These are phyloP conservation scores for Neurospora sp. DNA, from an alignment of 495 filamentous ascomycete species.

Conservation along the genomic window DNA sequence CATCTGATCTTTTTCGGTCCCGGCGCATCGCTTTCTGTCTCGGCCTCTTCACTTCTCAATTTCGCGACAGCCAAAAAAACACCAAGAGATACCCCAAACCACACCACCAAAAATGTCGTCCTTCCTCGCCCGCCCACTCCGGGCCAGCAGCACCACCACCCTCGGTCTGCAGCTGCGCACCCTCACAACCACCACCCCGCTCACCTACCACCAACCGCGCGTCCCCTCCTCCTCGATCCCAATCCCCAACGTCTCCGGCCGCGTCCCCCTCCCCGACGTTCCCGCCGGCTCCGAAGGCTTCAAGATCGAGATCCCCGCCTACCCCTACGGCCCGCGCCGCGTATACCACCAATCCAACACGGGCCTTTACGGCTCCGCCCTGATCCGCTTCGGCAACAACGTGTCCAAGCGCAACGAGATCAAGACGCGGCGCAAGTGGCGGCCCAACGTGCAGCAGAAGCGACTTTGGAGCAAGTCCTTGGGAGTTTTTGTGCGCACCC, in stretches of 20 bases:
- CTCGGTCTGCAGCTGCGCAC: not conserved
- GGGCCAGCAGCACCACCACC: not conserved
- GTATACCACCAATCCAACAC: constrained; percentile 81
- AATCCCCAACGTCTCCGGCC: constrained; percentile 27
- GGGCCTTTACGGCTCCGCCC: constrained; percentile 70
- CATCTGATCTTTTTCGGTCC: not conserved
- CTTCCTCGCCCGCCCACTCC: constrained; percentile 10
- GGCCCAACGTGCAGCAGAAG: constrained; percentile 76
- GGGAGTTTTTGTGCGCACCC: constrained; percentile 53
- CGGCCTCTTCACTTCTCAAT: not conserved
- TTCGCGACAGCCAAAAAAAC: not conserved
- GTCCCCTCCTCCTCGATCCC: constrained; percentile 30
- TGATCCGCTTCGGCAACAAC: constrained; percentile 85
- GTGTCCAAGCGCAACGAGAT: constrained; percentile 66
- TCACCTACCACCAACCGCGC: constrained; percentile 13
- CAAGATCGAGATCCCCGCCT: constrained; percentile 47
- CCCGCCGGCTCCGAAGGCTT: constrained; percentile 25
- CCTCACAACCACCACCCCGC: constrained; percentile 2
- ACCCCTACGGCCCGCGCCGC: constrained; percentile 72
- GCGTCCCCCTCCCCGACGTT: constrained; percentile 32
- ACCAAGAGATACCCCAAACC: constrained; percentile 6
- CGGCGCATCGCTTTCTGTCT: not conserved
- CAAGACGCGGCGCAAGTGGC: constrained; percentile 81
- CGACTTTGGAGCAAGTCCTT: constrained; percentile 62
- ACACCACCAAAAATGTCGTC: constrained; percentile 11